phyloP scores from a whole-genome alignment of 352 stramenopile genomes.

The Blastocystis sp. region DNA sequence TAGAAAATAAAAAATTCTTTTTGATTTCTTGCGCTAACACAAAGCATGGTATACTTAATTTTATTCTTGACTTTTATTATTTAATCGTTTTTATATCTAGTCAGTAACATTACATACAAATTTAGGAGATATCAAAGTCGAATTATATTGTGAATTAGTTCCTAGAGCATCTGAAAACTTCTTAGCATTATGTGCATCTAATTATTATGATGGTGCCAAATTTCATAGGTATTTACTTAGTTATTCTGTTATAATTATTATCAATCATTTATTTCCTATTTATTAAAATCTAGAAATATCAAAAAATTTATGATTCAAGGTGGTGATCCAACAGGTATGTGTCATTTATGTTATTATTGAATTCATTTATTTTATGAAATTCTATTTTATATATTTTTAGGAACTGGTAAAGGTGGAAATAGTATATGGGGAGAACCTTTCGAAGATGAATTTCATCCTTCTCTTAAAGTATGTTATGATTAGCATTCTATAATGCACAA shows the following conservation, averaged over 20 bases:
- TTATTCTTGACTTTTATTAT: too few species aligned
- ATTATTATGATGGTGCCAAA: conserved; percentile 36
- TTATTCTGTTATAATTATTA: not conserved
- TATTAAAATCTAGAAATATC: conserved; percentile 34
- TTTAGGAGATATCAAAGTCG: conserved; percentile 38
- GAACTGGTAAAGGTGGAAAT: conserved; percentile 19
- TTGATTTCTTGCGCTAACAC: too few species aligned
- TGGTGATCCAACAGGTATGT: conserved; percentile 13
- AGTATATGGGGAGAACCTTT: conserved; percentile 11
- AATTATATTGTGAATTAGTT: conserved; percentile 24
- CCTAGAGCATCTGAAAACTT: conserved; percentile 38
- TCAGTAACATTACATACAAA: conserved; percentile 35
- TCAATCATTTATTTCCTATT: too few species aligned
- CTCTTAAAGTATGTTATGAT: not conserved
- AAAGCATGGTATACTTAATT: too few species aligned
- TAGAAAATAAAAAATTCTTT: too few species aligned
- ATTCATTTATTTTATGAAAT: not conserved
- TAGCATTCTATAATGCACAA: too few species aligned
- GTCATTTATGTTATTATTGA: too few species aligned
- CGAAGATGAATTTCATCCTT: conserved; percentile 23
- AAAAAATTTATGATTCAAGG: conserved; percentile 24
- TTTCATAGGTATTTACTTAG: conserved; percentile 10
- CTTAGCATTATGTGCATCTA: conserved; percentile 19
- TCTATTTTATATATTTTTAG: too few species aligned
- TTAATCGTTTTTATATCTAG: too few species aligned